Evolutionary conservation across 1,284 basidiomycete genomes (phyloP), one percentile per base, ranked within the genome.

Genomic region (Cutaneotrichosporon spelunceum): DNA sequence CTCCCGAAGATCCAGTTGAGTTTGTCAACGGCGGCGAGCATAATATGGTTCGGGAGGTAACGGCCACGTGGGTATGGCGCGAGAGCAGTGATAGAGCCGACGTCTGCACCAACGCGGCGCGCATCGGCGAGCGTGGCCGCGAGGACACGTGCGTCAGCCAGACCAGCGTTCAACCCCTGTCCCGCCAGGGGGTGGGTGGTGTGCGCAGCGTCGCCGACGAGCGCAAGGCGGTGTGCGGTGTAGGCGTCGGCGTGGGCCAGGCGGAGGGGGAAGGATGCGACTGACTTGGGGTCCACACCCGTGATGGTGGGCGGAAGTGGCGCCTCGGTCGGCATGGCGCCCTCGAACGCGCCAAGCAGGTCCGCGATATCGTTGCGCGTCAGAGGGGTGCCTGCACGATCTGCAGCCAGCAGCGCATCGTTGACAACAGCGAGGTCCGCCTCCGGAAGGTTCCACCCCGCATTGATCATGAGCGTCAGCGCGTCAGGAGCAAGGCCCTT

Each of bases 161-260:
- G 81, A 21, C 95, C 96, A 70, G 95, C 82, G 76, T 99, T 99
- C 47, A 99, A 81, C 0, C 95, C 96, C 74, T 99, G 96, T 1
- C 96, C 96, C 0, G 94, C 95, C n/a, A 99, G 85, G 0, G 96
- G 96, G 73, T 99, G 96, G 5, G 93, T 84, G 0, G 91, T 91
- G 73, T 99, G 96, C 16, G 94, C 95, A 1, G 96, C 94, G 78
- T 99, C 96, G 5, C 96, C 96, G 1, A 99, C 86, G 3, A 99
- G 85, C 10, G 80, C 78, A 23, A 93, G 90, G 8, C 66, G 57
- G 60, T 67, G 66, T 1, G 61, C 60, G 49, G 93, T 81, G 77
- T 99, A 99, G 0, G 84, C 80, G 59, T 94, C 91, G 0, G 91
- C 89, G 70, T 99, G 96, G 57, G 86, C 89, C 66, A 92, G 88